Evolutionary conservation across 2,329 filamentous ascomycete species (phyloP).

Genomic region (Talaromyces pinophilus): DNA sequence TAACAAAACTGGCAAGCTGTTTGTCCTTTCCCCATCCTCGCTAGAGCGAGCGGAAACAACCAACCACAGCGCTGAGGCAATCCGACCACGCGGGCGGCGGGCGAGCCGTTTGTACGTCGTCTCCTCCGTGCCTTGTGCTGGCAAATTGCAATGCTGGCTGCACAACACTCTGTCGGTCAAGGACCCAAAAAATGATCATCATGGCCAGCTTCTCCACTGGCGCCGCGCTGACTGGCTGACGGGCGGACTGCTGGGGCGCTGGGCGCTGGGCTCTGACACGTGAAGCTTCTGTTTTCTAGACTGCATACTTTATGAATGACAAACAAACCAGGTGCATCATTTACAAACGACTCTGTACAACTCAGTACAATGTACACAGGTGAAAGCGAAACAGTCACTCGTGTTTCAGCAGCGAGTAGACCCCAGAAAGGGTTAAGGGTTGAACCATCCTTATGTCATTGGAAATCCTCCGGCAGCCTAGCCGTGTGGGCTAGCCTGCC

Average conservation of each 20-base stretch:
- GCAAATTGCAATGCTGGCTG: not conserved
- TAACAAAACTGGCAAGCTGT: not conserved
- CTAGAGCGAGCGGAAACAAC: not conserved
- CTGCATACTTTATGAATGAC: not conserved
- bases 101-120: conserved; percentile 4
- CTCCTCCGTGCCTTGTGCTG: no score
- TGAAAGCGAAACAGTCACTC: not conserved
- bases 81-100: conserved; percentile 2
- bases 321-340: not conserved
- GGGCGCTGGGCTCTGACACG: not conserved
- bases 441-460: not conserved
- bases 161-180: conserved; percentile 5
- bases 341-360: not conserved
- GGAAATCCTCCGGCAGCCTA: not conserved
- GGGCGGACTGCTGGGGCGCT: not conserved
- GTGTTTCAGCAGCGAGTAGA: not conserved
- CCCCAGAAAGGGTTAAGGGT: not conserved
- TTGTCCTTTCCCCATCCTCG: not conserved
- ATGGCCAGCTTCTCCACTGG: not conserved
- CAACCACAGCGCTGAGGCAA: conserved; percentile 1
- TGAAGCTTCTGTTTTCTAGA: not conserved
- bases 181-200: conserved; percentile 7
- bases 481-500: not conserved
- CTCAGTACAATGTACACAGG: no score
- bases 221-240: not conserved